A percentile compares a stretch with the other conserved stretches of the same genome.
These are phyloP conservation scores for Aspergillus ochraceus DNA, from an alignment of 2,329 filamentous ascomycete genomes.

Conservation along the genomic window DNA sequence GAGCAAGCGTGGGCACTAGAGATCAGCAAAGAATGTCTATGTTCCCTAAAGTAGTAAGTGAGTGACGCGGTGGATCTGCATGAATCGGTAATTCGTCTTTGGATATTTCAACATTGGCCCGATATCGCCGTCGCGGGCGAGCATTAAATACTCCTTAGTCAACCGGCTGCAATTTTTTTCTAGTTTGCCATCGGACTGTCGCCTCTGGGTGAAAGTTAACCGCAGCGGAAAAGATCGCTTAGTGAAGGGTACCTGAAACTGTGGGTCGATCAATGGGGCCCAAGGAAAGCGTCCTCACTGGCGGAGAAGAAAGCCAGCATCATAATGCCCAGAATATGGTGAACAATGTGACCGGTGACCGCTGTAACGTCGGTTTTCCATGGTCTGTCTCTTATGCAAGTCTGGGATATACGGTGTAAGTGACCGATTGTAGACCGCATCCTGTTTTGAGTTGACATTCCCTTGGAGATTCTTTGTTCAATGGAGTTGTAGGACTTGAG, in stretches of 20 bases:
- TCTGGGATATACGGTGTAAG: background rate
- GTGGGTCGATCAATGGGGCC: conserved; percentile 12
- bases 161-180: background rate
- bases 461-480: background rate
- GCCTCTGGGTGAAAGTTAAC: background rate
- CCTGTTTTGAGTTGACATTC: background rate
- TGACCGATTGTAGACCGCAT: background rate
- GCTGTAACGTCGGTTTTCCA: background rate
- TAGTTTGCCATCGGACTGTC: conserved; percentile 8
- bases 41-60: conserved; percentile 3
- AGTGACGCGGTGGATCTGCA: conserved; percentile 7
- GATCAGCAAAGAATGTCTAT: background rate
- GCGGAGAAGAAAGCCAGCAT: background rate
- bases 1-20: background rate
- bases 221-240: conserved; percentile 17
- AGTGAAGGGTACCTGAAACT: conserved; percentile 9
- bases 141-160: conserved; percentile 8
- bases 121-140: conserved; percentile 28
- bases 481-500: background rate
- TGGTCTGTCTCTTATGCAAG: background rate
- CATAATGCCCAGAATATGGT: background rate
- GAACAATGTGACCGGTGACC: background rate
- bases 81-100: conserved; percentile 8
- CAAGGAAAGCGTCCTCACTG: conserved; percentile 2
- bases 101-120: conserved; percentile 19